Percentiles rank a stretch among this genome's conserved stretches.
Conservation (phyloP, 2,329 filamentous ascomycete species). For the Clarireedia hainanense region DNA sequence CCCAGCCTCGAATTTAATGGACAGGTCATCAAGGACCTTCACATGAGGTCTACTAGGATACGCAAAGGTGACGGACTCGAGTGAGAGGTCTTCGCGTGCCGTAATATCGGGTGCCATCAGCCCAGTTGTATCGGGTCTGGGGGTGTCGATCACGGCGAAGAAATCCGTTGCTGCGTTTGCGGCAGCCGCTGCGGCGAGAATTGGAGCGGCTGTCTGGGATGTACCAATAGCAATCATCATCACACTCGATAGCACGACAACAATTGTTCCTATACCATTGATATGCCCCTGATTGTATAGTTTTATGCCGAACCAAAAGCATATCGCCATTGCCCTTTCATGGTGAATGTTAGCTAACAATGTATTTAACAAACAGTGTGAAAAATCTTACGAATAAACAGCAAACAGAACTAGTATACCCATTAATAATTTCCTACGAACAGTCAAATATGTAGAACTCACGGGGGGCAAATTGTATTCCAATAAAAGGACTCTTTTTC, state of each 20-base stretch:
- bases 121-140: constrained; percentile 31
- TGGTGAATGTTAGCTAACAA: not conserved
- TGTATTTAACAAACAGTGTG: not conserved
- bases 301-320: constrained; percentile 56
- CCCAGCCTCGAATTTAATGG: constrained; percentile 27
- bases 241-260: constrained; percentile 31
- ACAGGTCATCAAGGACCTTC: constrained; percentile 29
- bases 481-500: constrained; percentile 42
- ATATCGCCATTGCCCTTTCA: constrained; percentile 43
- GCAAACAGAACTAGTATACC: constrained; percentile 29
- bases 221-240: constrained; percentile 27
- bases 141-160: constrained; percentile 29
- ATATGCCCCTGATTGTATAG: constrained; percentile 40
- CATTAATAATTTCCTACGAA: not conserved
- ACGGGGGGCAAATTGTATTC: constrained; percentile 42
- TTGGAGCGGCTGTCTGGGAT: constrained; percentile 47
- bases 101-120: constrained; percentile 40
- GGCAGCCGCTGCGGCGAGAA: constrained; percentile 39
- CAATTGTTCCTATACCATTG: constrained; percentile 42
- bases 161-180: constrained; percentile 31
- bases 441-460: not conserved
- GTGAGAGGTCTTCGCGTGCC: constrained; percentile 31
- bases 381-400: constrained; percentile 23
- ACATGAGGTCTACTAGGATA: constrained; percentile 29
- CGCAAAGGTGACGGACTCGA: constrained; percentile 29